phyloP scores from a whole-genome alignment of 2,329 filamentous ascomycete species.

The Nothopassalora personata region DNA sequence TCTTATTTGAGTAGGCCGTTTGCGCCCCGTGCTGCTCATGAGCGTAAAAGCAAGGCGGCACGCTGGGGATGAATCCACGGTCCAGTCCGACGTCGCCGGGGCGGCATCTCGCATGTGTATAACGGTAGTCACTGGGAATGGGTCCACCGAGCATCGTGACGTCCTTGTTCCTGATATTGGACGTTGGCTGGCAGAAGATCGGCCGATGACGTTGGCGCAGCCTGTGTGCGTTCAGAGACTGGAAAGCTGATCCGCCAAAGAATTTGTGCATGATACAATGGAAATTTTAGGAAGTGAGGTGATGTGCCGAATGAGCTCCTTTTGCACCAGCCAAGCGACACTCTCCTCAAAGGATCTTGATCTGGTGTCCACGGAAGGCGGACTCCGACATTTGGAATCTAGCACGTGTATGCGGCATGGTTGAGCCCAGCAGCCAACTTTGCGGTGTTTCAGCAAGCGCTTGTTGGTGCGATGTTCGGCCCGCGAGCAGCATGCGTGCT shows the following conservation, averaged over 20 bases:
- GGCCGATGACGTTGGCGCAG: no score
- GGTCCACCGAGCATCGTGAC: neutral
- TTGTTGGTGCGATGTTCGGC: neutral
- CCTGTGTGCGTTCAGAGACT: no score
- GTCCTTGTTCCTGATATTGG: neutral
- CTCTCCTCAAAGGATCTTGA: neutral
- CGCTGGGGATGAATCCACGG: neutral
- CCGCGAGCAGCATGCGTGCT: neutral
- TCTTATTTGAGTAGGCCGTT: neutral
- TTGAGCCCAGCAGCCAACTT: neutral
- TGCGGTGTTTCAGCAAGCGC: neutral
- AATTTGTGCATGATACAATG: neutral
- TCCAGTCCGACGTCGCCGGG: neutral
- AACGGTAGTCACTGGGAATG: neutral
- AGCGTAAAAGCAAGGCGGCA: neutral
- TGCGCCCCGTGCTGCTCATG: neutral
- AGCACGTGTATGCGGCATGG: neutral
- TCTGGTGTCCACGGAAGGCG: neutral
- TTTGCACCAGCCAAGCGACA: neutral
- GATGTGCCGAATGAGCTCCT: neutral
- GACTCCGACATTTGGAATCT: neutral
- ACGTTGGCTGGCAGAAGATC: neutral
- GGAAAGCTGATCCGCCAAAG: neutral
- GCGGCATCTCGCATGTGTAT: neutral
- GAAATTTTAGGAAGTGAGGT: neutral